These are phyloP conservation scores for Cajanus cajan DNA, from an alignment of 306 rosid genomes.

Conservation along the genomic window DNA sequence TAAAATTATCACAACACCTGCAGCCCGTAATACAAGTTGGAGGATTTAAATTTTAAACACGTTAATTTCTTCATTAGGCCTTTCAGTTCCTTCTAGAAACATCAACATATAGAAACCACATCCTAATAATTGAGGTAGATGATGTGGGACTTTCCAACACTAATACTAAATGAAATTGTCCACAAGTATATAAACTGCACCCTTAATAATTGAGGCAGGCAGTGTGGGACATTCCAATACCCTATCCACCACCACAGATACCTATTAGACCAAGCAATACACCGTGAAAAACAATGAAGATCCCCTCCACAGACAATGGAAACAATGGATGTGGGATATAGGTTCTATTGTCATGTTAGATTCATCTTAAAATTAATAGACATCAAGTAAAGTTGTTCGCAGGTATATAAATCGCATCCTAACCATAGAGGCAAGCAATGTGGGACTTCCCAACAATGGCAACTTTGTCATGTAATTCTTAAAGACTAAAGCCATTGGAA, in stretches of 20 bases:
- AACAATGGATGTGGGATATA: neutral
- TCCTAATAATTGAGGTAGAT: neutral
- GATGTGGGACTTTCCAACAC: neutral
- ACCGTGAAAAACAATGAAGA: neutral
- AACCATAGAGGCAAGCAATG: neutral
- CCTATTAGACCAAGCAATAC: neutral
- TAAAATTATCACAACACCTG: neutral
- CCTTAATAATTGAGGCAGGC: neutral
- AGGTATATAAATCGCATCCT: neutral
- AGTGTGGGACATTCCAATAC: neutral
- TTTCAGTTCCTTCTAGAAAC: neutral
- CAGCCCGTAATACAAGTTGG: constrained; percentile 3
- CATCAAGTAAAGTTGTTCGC: neutral
- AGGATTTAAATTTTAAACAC: constrained; percentile 3
- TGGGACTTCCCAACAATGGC: neutral
- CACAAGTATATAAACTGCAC: neutral
- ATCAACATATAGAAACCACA: neutral
- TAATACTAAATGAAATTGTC: neutral
- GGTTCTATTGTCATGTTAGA: neutral
- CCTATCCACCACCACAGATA: neutral
- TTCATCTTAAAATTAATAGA: neutral
- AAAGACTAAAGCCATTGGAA: neutral
- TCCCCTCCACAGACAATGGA: neutral
- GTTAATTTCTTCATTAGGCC: neutral
- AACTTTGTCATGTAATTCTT: neutral